Evolutionary conservation across 139 green algal genomes (phyloP), one percentile per base, ranked within the genome.

Genomic region (Yamagishiella unicocca): DNA sequence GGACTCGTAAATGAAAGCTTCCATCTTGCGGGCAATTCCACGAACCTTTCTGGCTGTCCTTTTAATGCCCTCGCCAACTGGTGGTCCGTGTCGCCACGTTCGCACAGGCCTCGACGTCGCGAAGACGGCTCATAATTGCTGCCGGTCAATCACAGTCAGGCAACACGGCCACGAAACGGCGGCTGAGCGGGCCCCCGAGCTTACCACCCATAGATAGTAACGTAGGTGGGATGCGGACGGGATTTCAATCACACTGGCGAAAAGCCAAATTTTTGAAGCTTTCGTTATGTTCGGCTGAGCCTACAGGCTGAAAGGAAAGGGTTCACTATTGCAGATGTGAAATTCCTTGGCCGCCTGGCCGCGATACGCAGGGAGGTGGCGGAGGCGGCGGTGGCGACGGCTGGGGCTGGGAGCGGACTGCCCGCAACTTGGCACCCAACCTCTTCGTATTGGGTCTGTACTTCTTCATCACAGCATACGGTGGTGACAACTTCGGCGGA

Each of bases 401-500:
- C 43, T 93, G 91, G 91, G 74, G 80, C 71, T 94, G 91, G 91
- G 91, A 92, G 81, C 89, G 91, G 17, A 87, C 84, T 24, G 91
- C 88, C 0, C 88, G 87, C 4, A 94, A 94, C 58, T 25, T 94
- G 1, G 78, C 90, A 12, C 91, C 91, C 27, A 94, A 94, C 70
- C 53, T 92, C 27, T 83, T 84, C 10, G 85, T 91, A 7, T 54
- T 91, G 27, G 90, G 82, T 4, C 71, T 91, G 25, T 93, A 93
- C 85, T 92, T 90, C 2, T 62, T 75, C n/a, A 33, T 93, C 42
- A 93, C 88, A 10, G 78, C 58, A 0, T 89, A 88, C 24, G 90
- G 90, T 19, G 90, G 90, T 17, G 90, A 93, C 45, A 88, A 88
- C 38, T 92, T 87, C 67, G 84, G 84, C 17, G 87, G 78, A 2